Conservation (phyloP, 1,284 basidiomycete species). For the Earliella scabrosa region DNA sequence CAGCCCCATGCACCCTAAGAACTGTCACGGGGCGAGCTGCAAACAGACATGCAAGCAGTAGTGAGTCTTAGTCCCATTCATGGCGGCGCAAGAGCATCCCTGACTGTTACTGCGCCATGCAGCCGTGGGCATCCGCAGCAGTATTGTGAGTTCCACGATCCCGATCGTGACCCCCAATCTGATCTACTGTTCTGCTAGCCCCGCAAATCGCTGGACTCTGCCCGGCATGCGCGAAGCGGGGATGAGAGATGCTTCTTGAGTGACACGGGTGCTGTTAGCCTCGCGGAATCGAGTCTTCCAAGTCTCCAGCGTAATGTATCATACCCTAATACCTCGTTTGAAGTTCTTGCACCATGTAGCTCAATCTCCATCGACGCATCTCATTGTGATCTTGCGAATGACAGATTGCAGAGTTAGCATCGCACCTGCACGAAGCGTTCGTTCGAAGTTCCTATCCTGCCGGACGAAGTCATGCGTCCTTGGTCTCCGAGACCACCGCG, state of each 20-base stretch:
- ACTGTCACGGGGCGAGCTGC: slow-evolving; percentile 28
- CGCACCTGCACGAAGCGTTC: not conserved
- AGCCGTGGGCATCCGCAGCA: slow-evolving; percentile 35
- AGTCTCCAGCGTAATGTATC: too few species aligned
- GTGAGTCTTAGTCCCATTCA: slow-evolving; percentile 18
- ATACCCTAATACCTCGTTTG: too few species aligned
- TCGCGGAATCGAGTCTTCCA: too few species aligned
- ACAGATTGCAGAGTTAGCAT: too few species aligned
- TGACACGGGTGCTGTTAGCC: not conserved
- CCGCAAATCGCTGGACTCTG: slow-evolving; percentile 23
- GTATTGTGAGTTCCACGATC: slow-evolving; percentile 27
- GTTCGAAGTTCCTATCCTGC: too few species aligned
- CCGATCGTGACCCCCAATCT: not conserved
- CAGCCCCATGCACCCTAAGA: slow-evolving; percentile 30
- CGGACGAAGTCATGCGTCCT: not conserved
- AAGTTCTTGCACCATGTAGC: too few species aligned
- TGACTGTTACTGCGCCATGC: not conserved
- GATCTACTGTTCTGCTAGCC: slow-evolving; percentile 6
- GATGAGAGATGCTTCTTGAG: not conserved
- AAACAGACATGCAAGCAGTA: slow-evolving; percentile 36
- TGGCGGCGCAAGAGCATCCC: not conserved
- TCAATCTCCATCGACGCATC: too few species aligned
- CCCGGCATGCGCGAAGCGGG: slow-evolving; percentile 13
- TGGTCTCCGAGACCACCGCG: slow-evolving; percentile 1
- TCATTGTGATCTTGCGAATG: too few species aligned